Conservation (phyloP, 2,329 filamentous ascomycete species). For the Cadophora sp. region DNA sequence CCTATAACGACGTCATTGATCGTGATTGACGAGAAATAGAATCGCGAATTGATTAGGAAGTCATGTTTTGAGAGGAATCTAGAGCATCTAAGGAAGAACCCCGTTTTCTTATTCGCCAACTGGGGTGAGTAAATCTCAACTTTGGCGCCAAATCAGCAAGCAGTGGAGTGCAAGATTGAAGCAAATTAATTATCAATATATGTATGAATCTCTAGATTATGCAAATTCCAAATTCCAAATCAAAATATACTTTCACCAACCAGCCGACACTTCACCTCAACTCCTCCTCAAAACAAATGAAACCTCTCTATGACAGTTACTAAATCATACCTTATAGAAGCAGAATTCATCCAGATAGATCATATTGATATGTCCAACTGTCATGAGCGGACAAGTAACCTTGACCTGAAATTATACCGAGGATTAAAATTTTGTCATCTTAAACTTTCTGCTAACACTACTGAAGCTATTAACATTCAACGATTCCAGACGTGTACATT, state of each 20-base stretch:
- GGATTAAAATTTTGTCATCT: neutral
- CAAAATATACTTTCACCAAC: conserved; percentile 3
- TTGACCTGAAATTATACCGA: neutral
- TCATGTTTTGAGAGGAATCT: no score
- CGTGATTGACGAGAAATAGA: no score
- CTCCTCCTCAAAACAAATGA: neutral
- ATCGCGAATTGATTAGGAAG: no score
- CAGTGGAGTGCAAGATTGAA: neutral
- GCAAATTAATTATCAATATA: conserved; percentile 6
- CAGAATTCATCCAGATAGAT: conserved; percentile 16
- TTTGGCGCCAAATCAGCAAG: neutral
- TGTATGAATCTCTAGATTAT: neutral
- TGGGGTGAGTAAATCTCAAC: no score
- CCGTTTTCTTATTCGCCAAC: no score
- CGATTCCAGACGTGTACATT: neutral
- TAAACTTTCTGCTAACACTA: conserved; percentile 11
- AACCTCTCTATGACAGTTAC: neutral
- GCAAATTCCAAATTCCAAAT: no score
- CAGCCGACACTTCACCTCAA: neutral
- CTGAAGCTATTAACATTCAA: conserved; percentile 12
- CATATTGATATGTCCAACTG: conserved; percentile 5
- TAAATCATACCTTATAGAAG: neutral
- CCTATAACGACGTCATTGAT: no score
- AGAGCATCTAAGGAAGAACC: no score
- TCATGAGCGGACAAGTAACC: conserved; percentile 9